phyloP scores from a whole-genome alignment of 352 stramenopile species.

The Pythium guiyangense region DNA sequence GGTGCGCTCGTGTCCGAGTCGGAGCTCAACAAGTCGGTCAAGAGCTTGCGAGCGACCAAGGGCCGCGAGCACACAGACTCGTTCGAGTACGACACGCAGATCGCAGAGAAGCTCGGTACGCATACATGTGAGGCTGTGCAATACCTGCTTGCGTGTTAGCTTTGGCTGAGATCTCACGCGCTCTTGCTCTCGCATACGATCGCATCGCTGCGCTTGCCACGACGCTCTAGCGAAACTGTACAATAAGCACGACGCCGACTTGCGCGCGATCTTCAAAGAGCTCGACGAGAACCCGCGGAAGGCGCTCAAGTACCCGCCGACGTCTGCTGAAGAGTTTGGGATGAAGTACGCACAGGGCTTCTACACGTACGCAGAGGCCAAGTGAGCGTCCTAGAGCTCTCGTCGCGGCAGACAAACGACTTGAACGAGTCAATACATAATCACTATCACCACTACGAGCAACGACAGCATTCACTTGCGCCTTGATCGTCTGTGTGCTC shows the following conservation, averaged over 20 bases:
- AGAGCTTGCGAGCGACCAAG: conserved; percentile 60
- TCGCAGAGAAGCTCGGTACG: conserved; percentile 50
- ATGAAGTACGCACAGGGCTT: conserved; percentile 81
- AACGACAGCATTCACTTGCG: too few species aligned
- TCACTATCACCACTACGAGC: too few species aligned
- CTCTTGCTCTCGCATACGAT: not conserved
- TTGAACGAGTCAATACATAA: too few species aligned
- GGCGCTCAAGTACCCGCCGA: conserved; percentile 66
- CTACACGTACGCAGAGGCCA: conserved; percentile 81
- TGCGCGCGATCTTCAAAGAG: conserved; percentile 69
- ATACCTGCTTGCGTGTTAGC: not conserved
- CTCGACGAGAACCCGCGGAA: conserved; percentile 76
- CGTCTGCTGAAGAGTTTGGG: conserved; percentile 58
- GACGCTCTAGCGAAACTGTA: conserved; percentile 35
- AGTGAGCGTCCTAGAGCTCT: too few species aligned
- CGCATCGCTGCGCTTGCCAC: not conserved
- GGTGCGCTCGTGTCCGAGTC: conserved; percentile 26
- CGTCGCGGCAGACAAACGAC: too few species aligned
- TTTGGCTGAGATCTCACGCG: not conserved
- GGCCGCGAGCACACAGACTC: conserved; percentile 62
- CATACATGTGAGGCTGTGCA: conserved; percentile 8
- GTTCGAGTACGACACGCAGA: conserved; percentile 54
- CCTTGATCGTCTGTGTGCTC: too few species aligned
- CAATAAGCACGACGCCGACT: conserved; percentile 55
- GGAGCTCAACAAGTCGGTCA: conserved; percentile 58